These are phyloP conservation scores for Castanea sativa DNA, from an alignment of 306 rosid genomes.

Conservation along the genomic window DNA sequence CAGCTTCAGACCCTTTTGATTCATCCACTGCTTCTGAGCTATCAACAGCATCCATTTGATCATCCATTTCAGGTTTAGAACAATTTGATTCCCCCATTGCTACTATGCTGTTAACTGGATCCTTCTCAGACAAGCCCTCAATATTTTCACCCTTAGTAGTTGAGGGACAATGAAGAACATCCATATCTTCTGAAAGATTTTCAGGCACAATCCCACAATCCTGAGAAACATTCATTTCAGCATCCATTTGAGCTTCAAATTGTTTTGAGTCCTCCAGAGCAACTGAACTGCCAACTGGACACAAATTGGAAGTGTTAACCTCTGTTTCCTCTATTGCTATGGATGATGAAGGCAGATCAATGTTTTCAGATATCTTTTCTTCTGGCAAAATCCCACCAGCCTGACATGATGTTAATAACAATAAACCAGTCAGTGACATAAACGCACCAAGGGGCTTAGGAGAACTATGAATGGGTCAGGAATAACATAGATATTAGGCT, in stretches of 20 bases:
- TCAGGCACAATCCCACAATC: not conserved
- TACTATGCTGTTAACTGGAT: constrained; percentile 1
- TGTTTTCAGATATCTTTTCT: not conserved
- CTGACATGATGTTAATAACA: constrained; percentile 5
- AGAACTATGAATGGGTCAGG: not conserved
- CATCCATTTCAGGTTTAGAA: constrained; percentile 18
- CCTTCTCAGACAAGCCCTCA: not conserved
- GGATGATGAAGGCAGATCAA: constrained; percentile 7
- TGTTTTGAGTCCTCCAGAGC: constrained; percentile 9
- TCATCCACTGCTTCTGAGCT: constrained; percentile 12
- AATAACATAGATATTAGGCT: not conserved
- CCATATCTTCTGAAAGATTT: not conserved
- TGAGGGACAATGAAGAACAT: not conserved
- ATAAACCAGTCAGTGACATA: not conserved
- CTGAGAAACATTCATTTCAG: constrained; percentile 6
- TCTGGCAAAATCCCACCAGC: constrained; percentile 16
- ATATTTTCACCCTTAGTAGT: not conserved
- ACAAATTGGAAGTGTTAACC: constrained; percentile 14
- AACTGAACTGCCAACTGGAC: constrained; percentile 8
- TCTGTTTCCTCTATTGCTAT: constrained; percentile 12
- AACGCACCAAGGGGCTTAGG: not conserved
- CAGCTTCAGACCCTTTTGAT: constrained; percentile 13
- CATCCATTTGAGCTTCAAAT: constrained; percentile 1
- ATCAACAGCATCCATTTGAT: constrained; percentile 16
- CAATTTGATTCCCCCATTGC: constrained; percentile 2